Base-by-base conservation (phyloP, 2,329 filamentous ascomycete genomes). In the Epichloe bromicola region DNA sequence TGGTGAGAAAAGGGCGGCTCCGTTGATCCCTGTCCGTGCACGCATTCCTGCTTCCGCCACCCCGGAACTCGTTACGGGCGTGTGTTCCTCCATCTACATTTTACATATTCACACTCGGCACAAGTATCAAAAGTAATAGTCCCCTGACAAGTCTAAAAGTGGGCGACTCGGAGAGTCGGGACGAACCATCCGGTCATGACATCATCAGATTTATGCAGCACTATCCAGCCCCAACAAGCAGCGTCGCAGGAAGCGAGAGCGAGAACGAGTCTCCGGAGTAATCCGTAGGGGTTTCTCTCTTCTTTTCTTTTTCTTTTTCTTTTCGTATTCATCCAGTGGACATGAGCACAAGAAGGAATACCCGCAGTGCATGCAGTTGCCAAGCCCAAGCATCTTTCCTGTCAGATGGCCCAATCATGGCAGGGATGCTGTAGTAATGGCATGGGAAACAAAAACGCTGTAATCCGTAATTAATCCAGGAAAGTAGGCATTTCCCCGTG, bases 31-130 rank as follows among this genome's bases (percentile, higher is more conserved):
- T 50, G 48, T 19, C 17, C 26, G 23, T 26, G 40, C 47, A 43
- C 8, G 30, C 30, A 33, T 40, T 30, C 40, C 41, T 45, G 20
- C 41, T 45, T 40, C 48, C 23, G 48, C 48, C 48, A 50, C 48
- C 45, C 41, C 47, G 48, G 34, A 34, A 50, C 48, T 44, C 34
- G 48, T 44, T 43, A 40, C 46, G 33, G 26, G 26, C 8, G 26
- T 30, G 26, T 30, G 26, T 30, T 30, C 10, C 26, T 8, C 8
- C 8, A 30, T 30, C 26, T 30, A 10, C 1, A 30, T 30, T 30
- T 30, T 8, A 8, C 7, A 26, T 3, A 26, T 30, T 10, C 26
- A 8, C 26, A 8, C 26, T 8, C 26, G 26, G 26, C 3, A 26
- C 26, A 26, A 26, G 26, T 8, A 26, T 2, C 1, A 8, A 7